A percentile compares a stretch with the other conserved stretches of the same genome.
phyloP scores from a whole-genome alignment of 106 monocot species.

The Dendrobium catenatum region DNA sequence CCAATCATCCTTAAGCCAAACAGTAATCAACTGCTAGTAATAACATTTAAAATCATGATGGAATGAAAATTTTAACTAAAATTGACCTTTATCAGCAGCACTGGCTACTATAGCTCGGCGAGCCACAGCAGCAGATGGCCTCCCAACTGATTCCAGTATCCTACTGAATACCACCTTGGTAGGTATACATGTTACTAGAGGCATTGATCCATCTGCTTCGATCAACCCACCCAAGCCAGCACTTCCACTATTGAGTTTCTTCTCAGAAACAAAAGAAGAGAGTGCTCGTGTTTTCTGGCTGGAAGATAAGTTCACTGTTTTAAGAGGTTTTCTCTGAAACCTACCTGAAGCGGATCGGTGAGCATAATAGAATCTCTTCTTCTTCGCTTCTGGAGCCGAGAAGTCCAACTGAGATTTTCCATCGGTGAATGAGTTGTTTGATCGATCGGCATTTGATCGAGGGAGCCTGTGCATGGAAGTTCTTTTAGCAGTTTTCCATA shows the following conservation, averaged over 20 bases:
- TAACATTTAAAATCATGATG: neutral
- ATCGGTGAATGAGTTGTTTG: neutral
- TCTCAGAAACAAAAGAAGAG: conserved; percentile 41
- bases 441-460: conserved; percentile 28
- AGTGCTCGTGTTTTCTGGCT: conserved; percentile 55
- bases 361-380: conserved; percentile 11
- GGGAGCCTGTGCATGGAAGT: conserved; percentile 65
- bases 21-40: neutral
- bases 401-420: neutral
- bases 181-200: conserved; percentile 62
- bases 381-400: neutral
- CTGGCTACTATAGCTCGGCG: conserved; percentile 22
- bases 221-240: conserved; percentile 42
- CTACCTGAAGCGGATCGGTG: conserved; percentile 3
- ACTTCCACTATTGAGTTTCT: conserved; percentile 1
- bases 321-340: conserved; percentile 36
- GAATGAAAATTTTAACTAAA: neutral
- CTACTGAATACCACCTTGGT: conserved; percentile 67
- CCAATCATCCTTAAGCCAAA: neutral
- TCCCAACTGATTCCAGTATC: conserved; percentile 65
- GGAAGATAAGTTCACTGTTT: conserved; percentile 29
- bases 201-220: conserved; percentile 38
- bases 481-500: conserved; percentile 74
- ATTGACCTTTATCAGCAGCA: conserved; percentile 14
- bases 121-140: conserved; percentile 19